Conservation (phyloP, 2,329 filamentous ascomycete genomes). For the Pezicula rhizophila region DNA sequence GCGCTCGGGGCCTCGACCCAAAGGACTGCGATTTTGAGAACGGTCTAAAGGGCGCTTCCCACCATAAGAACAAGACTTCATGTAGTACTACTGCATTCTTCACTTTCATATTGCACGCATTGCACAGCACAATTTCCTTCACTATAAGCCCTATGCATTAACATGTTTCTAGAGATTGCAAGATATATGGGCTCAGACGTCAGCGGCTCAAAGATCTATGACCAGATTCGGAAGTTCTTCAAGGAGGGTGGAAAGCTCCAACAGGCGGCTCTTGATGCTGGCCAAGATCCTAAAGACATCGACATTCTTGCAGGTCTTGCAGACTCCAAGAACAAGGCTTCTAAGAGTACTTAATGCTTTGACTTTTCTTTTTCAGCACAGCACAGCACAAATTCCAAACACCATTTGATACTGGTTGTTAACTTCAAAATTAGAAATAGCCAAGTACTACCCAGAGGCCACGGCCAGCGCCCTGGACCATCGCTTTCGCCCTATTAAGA, state of each 20-base stretch:
- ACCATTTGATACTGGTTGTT: slow-evolving; percentile 6
- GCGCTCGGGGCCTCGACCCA: slow-evolving; percentile 37
- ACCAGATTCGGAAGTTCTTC: neutral
- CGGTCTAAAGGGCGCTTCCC: neutral
- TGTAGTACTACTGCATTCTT: neutral
- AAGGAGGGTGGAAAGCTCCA: neutral
- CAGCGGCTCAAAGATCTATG: neutral
- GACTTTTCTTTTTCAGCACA: slow-evolving; percentile 4
- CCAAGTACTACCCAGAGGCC: slow-evolving; percentile 14
- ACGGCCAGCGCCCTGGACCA: slow-evolving; percentile 22
- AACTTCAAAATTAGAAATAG: slow-evolving; percentile 16
- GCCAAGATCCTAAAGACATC: slow-evolving; percentile 2
- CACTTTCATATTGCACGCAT: neutral
- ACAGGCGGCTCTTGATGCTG: neutral
- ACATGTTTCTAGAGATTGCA: slow-evolving; percentile 1
- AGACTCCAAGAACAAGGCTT: neutral
- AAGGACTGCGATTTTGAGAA: slow-evolving; percentile 2
- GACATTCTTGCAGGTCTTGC: neutral
- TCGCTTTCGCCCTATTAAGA: slow-evolving; percentile 23
- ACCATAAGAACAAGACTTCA: neutral
- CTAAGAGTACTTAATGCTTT: neutral
- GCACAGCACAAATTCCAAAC: slow-evolving; percentile 1
- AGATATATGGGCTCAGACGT: slow-evolving; percentile 1
- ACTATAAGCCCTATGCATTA: no score
- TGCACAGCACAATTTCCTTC: neutral